Evolutionary conservation across 768 basidiomycete genomes (phyloP), one percentile per base, ranked within the genome.

Genomic region (Macrolepiota albuminosa): DNA sequence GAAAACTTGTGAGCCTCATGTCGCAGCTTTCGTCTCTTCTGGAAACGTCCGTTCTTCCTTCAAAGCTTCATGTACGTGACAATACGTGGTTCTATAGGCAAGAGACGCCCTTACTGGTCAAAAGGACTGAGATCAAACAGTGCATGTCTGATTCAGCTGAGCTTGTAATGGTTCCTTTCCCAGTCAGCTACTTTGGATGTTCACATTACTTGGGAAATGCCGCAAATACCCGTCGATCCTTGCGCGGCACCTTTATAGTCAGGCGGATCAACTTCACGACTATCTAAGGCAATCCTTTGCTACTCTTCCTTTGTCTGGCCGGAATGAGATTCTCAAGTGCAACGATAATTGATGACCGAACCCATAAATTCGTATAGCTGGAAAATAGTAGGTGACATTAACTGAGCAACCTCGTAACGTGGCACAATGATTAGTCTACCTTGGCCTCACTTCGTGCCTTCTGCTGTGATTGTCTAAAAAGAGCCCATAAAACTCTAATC

Each of bases 261-360:
- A 29, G 26, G 26, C 26, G 39, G 37, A n/a, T n/a, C 53, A 29
- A 40, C 18, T 40, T 16, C 16, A 39, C 29, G 54, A 16, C 29
- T 47, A 45, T 52, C 56, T 53, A 50, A 56, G 54, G 43, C 55
- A 60, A 49, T 62, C 59, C 47, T 21, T 51, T 57, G 48, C 60
- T 40, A 56, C 54, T 59, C 55, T 64, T 67, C 42, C 66, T 65
- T 67, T 67, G 64, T 67, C 66, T 67, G 49, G 33, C 53, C 40
- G 40, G 59, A 56, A 53, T 47, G 58, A 47, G 42, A 26, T 56
- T 47, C 45, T 37, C 52, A 33, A 46, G 39, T 54, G 59, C 60
- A 65, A 52, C 29, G 40, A 47, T 54, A 60, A 58, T 60, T 55
- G 53, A 55, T 57, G 57, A 53, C 16, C 57, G 24, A 16, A 39